These are phyloP conservation scores for Mortierella alpina DNA, from an alignment of 192 early-diverging fungal species.

Conservation along the genomic window DNA sequence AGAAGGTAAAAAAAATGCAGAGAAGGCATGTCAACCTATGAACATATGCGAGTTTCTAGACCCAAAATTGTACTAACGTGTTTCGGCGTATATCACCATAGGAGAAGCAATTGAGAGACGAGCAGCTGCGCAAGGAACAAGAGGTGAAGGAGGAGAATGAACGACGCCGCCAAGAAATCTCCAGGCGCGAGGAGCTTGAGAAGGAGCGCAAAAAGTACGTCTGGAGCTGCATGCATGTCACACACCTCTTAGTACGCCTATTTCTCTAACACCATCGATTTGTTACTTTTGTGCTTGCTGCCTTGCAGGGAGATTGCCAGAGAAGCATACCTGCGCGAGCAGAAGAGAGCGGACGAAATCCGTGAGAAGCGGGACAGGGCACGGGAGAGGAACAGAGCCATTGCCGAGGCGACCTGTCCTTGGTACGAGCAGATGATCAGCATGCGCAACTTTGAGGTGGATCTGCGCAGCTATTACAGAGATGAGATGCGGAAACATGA, in stretches of 20 bases:
- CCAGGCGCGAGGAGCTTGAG: constrained; percentile 13
- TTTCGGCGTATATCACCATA: neutral
- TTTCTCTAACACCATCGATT: neutral
- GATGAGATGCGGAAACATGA: constrained; percentile 15
- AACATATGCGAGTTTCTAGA: neutral
- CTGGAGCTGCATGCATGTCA: neutral
- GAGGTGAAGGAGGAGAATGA: constrained; percentile 39
- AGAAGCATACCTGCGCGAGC: constrained; percentile 31
- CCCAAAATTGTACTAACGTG: neutral
- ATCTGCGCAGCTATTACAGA: neutral
- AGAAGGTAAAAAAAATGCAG: constrained; percentile 31
- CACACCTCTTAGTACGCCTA: no score
- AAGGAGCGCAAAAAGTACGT: constrained; percentile 33
- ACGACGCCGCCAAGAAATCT: constrained; percentile 21
- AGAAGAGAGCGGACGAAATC: constrained; percentile 23
- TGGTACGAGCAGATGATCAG: constrained; percentile 16
- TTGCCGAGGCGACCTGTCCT: constrained; percentile 6
- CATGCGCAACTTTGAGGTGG: constrained; percentile 37
- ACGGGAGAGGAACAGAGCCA: constrained; percentile 14
- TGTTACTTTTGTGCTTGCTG: neutral
- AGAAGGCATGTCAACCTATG: no score
- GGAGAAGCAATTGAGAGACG: constrained; percentile 33
- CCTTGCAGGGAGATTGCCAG: constrained; percentile 28
- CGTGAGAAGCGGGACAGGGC: constrained; percentile 11
- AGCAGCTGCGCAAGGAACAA: constrained; percentile 28